Percentiles rank a stretch among this genome's conserved stretches.
Conservation (phyloP, 768 basidiomycete species). For the Panellus pusillus region DNA sequence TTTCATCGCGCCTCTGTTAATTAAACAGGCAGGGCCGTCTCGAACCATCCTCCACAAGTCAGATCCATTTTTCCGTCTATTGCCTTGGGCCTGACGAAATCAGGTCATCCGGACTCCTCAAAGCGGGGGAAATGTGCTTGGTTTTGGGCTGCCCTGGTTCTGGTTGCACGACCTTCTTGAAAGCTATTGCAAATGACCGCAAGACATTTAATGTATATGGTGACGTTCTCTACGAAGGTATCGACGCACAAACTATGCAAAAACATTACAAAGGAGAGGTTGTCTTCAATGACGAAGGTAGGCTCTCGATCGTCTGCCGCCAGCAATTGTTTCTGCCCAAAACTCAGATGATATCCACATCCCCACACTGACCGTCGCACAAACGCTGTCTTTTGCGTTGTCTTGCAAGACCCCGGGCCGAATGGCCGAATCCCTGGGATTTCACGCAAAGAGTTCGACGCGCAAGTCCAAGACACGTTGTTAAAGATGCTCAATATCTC, state of each 20-base stretch:
- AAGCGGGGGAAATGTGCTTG: slow-evolving; percentile 85
- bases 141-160: slow-evolving; percentile 82
- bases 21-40: slow-evolving; percentile 37
- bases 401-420: slow-evolving; percentile 70
- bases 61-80: slow-evolving; percentile 3
- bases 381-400: slow-evolving; percentile 71
- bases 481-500: slow-evolving; percentile 81
- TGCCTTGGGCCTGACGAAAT: not conserved
- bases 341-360: slow-evolving; percentile 77
- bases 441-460: slow-evolving; percentile 56
- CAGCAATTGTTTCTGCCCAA: not conserved
- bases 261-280: slow-evolving; percentile 79
- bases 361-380: slow-evolving; percentile 76
- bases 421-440: slow-evolving; percentile 71
- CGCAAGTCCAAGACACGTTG: slow-evolving; percentile 58
- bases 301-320: not conserved
- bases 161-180: slow-evolving; percentile 87
- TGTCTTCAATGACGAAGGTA: slow-evolving; percentile 76
- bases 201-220: slow-evolving; percentile 66
- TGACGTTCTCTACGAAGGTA: slow-evolving; percentile 81
- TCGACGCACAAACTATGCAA: slow-evolving; percentile 71
- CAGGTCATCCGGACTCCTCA: slow-evolving; percentile 66
- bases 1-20: slow-evolving; percentile 39
- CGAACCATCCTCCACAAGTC: slow-evolving; percentile 63
- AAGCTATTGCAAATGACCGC: slow-evolving; percentile 76